Conservation (phyloP, 805 yeast species). For the Scheffersomyces coipomensis region DNA sequence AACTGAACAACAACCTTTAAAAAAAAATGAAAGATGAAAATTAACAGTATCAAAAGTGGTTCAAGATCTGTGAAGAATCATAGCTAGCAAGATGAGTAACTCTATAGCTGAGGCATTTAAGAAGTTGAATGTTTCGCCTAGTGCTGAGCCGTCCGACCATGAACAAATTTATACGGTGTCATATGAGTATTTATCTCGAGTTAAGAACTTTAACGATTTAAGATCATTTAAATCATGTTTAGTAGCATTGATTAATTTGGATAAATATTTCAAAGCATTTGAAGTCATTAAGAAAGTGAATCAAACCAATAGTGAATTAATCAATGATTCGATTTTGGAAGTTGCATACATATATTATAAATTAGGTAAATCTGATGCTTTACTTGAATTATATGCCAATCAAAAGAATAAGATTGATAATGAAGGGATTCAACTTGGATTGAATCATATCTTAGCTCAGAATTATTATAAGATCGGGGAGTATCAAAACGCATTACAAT, state of each 20-base stretch:
- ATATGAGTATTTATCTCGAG: constrained; percentile 38
- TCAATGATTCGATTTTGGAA: constrained; percentile 43
- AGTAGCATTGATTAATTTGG: constrained; percentile 59
- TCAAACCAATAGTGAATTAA: constrained; percentile 35
- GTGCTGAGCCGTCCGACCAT: constrained; percentile 26
- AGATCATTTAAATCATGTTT: constrained; percentile 44
- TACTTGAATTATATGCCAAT: constrained; percentile 17
- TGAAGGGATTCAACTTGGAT: constrained; percentile 26
- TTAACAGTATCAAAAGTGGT: too few relatives aligned
- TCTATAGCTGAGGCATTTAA: constrained; percentile 43
- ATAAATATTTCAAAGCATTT: constrained; percentile 50
- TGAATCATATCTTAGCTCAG: constrained; percentile 54
- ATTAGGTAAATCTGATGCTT: constrained; percentile 40
- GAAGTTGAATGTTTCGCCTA: constrained; percentile 29
- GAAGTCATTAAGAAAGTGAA: constrained; percentile 38
- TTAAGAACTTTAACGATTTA: constrained; percentile 33
- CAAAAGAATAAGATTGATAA: constrained; percentile 6
- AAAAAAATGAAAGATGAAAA: not conserved
- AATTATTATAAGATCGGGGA: constrained; percentile 50
- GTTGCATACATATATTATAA: constrained; percentile 61
- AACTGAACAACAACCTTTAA: not conserved
- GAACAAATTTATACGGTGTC: constrained; percentile 37
- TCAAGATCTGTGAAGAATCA: too few relatives aligned
- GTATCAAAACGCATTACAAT: constrained; percentile 36
- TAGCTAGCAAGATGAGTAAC: constrained; percentile 33